Base-by-base conservation (phyloP, 768 basidiomycete species). In the Dioszegia aurantiaca region DNA sequence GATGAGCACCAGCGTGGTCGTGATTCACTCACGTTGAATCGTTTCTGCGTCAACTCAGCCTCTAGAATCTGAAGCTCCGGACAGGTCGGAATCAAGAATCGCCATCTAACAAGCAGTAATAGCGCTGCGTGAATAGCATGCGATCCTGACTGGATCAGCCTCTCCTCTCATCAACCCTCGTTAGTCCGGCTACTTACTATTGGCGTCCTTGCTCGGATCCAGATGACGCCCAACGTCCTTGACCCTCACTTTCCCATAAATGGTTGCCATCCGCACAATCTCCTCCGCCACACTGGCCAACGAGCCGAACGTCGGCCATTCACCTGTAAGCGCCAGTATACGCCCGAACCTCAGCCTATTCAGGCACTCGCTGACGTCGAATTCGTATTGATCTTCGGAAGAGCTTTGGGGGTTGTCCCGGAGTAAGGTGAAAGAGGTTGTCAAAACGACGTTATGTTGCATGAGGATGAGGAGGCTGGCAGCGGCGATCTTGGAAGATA, bases 291-390 rank as follows among this genome's bases (percentile, higher is more conserved):
- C 59, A 8, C 21, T 27, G 24, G 51, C 19, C 53, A 48, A 55
- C 30, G 10, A 55, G 37, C 54, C 23, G n/a, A 49, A 47, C 19
- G 48, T 36, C 16, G 36, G 37, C 51, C 45, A 85, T 73, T 54
- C 79, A 62, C 85, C 84, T 8, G 90, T 85, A 42, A 87, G 80
- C 80, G 83, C 86, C 23, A 90, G 82, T 67, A 88, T 91, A 59
- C 82, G 83, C 24, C 91, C 92, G 74, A 90, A 94, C 63, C 91
- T 79, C 73, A 90, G 68, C 56, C 92, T 81, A 78, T 85, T 79
- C 33, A 95, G 80, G 73, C 91, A 92, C 70, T 91, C 90, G 54
- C 87, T 83, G 14, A 84, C 78, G 68, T 91, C 90, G 62, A 94
- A 80, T 73, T 95, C 91, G 56, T 75, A 77, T 46, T 88, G 80